A percentile compares a stretch with the other conserved stretches of the same genome.
These are phyloP conservation scores for Lentinula guzmanii DNA, from an alignment of 768 basidiomycete species.

Conservation along the genomic window DNA sequence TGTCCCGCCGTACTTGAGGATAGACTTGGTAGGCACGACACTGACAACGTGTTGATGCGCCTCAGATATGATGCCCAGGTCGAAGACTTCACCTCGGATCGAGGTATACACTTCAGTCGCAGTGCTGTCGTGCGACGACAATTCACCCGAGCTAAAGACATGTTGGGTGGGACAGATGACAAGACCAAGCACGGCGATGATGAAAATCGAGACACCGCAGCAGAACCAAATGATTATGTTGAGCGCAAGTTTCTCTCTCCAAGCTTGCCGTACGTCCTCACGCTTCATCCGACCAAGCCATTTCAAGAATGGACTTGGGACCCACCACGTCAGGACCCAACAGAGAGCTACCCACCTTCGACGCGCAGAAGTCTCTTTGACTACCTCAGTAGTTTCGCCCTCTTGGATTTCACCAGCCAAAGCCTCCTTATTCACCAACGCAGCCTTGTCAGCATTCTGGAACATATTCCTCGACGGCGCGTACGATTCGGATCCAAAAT, in stretches of 20 bases:
- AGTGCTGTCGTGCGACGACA: constrained; percentile 61
- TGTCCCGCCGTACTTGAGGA: constrained; percentile 81
- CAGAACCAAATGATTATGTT: constrained; percentile 96
- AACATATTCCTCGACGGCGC: constrained; percentile 97
- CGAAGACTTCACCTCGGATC: constrained; percentile 94
- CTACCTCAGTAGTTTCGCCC: constrained; percentile 81
- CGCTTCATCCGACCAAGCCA: constrained; percentile 91
- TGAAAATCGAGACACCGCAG: constrained; percentile 84
- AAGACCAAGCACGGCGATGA: constrained; percentile 81
- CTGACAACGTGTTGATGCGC: constrained; percentile 63
- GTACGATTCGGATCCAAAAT: constrained; percentile 88
- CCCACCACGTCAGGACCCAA: constrained; percentile 90
- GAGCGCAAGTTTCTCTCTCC: constrained; percentile 94
- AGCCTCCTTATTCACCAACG: constrained; percentile 72
- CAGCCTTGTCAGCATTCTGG: constrained; percentile 72
- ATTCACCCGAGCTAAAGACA: constrained; percentile 76
- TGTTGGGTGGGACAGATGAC: constrained; percentile 95
- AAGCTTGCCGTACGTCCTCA: constrained; percentile 88
- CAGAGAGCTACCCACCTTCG: constrained; percentile 84
- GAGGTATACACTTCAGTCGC: constrained; percentile 76
- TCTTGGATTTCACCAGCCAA: constrained; percentile 83
- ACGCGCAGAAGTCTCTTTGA: constrained; percentile 77
- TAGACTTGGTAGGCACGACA: constrained; percentile 67
- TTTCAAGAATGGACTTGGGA: constrained; percentile 65
- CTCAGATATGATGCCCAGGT: constrained; percentile 61